phyloP scores from a whole-genome alignment of 2,329 filamentous ascomycete genomes.

The Colletotrichum limetticola region DNA sequence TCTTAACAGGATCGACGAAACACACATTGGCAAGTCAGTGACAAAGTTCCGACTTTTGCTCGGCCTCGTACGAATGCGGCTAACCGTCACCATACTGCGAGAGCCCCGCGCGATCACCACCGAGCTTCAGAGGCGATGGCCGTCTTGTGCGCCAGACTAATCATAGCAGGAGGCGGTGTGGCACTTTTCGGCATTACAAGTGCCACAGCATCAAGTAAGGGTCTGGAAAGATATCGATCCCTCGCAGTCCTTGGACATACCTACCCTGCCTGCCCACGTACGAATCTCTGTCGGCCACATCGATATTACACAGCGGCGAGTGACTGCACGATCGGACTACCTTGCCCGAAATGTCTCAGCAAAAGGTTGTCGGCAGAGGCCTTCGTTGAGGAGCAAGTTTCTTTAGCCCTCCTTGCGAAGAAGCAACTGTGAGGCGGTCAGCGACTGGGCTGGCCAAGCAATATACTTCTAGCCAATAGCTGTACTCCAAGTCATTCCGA shows the following conservation, averaged over 20 bases:
- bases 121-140: not conserved
- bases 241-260: not conserved
- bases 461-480: not conserved
- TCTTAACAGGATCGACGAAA: not conserved
- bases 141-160: not conserved
- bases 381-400: slow-evolving; percentile 15
- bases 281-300: not conserved
- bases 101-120: not conserved
- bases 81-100: slow-evolving; percentile 15
- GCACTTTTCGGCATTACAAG: slow-evolving; percentile 23
- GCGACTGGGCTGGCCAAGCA: not conserved
- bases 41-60: not conserved
- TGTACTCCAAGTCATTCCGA: not conserved
- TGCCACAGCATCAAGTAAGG: slow-evolving; percentile 1
- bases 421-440: slow-evolving; percentile 31
- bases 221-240: not conserved
- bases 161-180: slow-evolving; percentile 19
- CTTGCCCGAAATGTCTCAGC: slow-evolving; percentile 28
- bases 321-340: slow-evolving; percentile 26
- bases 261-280: not conserved
- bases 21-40: not conserved
- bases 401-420: not conserved
- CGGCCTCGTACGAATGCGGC: not conserved
- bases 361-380: not conserved
- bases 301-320: slow-evolving; percentile 19